These are phyloP conservation scores for Verticillium tricorpus DNA, from an alignment of 2,329 filamentous ascomycete genomes.

Conservation along the genomic window DNA sequence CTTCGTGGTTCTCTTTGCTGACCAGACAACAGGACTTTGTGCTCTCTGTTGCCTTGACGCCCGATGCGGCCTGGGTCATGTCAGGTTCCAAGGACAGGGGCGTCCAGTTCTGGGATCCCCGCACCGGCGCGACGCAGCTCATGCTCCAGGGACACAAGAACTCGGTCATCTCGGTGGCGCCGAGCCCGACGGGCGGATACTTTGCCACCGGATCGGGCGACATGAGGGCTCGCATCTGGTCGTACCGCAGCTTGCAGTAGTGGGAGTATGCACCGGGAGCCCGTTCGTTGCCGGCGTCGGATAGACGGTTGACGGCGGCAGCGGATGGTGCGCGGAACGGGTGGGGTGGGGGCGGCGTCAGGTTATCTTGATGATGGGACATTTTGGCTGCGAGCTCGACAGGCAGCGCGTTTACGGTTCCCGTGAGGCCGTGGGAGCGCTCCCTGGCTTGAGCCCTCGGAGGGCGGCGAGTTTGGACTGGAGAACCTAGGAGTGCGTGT, in stretches of 20 bases:
- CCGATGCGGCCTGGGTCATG: slow-evolving; percentile 92
- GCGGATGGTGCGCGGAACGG: neutral
- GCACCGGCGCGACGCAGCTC: slow-evolving; percentile 88
- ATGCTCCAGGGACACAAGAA: slow-evolving; percentile 99
- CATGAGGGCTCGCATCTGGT: slow-evolving; percentile 97
- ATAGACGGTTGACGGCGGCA: neutral
- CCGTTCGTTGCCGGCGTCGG: neutral
- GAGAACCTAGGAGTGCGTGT: neutral
- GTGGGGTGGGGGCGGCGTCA: neutral
- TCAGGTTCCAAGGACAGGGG: slow-evolving; percentile 96
- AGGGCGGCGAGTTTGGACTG: neutral
- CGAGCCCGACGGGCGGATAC: slow-evolving; percentile 79
- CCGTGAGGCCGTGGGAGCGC: neutral
- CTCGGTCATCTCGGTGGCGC: slow-evolving; percentile 95
- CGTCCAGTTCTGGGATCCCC: slow-evolving; percentile 97
- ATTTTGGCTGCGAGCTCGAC: neutral
- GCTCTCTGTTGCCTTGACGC: slow-evolving; percentile 89
- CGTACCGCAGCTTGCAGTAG: slow-evolving; percentile 48
- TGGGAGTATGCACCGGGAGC: neutral
- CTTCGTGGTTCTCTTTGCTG: slow-evolving; percentile 15
- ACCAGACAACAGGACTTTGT: slow-evolving; percentile 73
- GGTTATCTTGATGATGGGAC: neutral
- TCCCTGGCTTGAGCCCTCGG: neutral
- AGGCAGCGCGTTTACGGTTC: neutral
- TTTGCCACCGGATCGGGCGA: slow-evolving; percentile 97